phyloP scores from a whole-genome alignment of 2,329 filamentous ascomycete genomes.

The Penicillium aurantiogriseum region DNA sequence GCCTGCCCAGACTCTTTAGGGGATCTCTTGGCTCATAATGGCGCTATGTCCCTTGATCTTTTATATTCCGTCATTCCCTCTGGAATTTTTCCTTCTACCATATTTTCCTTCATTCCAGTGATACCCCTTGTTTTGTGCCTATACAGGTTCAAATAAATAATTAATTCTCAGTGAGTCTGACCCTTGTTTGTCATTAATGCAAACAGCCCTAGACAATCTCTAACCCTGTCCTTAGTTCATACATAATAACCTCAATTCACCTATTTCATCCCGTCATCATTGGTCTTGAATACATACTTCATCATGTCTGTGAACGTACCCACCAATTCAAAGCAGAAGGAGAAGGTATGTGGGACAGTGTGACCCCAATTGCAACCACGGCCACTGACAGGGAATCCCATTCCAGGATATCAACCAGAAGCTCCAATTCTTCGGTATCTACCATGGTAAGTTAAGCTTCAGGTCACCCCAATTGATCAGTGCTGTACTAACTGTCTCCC shows the following conservation, averaged over 20 bases:
- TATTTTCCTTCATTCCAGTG: constrained; percentile 26
- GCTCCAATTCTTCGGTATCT: constrained; percentile 91
- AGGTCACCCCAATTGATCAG: background rate
- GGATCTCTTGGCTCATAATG: background rate
- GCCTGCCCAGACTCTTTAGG: too few relatives aligned
- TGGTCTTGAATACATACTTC: constrained; percentile 7
- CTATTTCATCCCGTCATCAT: background rate
- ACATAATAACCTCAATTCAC: constrained; percentile 12
- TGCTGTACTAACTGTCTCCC: constrained; percentile 10
- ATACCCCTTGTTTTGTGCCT: constrained; percentile 22
- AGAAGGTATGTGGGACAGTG: constrained; percentile 52
- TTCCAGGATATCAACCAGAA: constrained; percentile 77
- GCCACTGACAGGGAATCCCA: constrained; percentile 11
- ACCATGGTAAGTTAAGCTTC: constrained; percentile 51
- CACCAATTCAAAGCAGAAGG: constrained; percentile 71
- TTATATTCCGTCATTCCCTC: constrained; percentile 17
- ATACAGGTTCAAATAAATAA: constrained; percentile 13
- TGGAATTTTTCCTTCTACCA: constrained; percentile 6
- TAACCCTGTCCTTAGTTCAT: constrained; percentile 10
- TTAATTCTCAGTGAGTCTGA: constrained; percentile 14
- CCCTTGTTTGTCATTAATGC: constrained; percentile 15
- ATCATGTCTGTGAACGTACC: constrained; percentile 66
- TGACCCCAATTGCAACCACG: background rate
- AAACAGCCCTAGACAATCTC: constrained; percentile 1
- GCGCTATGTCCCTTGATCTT: constrained; percentile 5